Base-by-base conservation (phyloP, 2,329 filamentous ascomycete genomes). In the Bipolaris victoriae region DNA sequence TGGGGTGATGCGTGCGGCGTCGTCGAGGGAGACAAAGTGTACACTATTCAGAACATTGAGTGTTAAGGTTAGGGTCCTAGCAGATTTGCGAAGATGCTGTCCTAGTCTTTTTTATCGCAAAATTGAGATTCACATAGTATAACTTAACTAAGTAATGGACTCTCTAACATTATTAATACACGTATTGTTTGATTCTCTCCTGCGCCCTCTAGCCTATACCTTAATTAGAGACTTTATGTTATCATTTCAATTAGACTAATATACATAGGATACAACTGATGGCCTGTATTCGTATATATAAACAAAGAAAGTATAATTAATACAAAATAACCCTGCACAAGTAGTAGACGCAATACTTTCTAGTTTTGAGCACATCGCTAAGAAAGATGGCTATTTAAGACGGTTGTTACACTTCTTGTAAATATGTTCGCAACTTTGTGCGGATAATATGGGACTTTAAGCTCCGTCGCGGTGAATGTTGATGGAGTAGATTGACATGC, bases 1-100 rank as follows among this genome's bases (percentile, higher is more conserved):
- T 77, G 75, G 36, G 75, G 79, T 45, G 52, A 66, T 46, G 52
- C 52, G 22, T 69, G 59, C 37, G 60, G 64, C 55, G 74, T 81
- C 11, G 71, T 79, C 1, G 43, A 67, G 20, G 79, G 79, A 20
- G 46, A 58, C 7, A 44, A 47, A 11, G 26, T 44, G 41, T 58
- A 58, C 49, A 6, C 46, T 50, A 58, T 58, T 35, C 9, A 35
- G 29, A 47, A 47, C 5, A 54, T 58, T 24, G 20, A 51, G 18
- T 58, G 26, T 51, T 48, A 48, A 26, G 52, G 6, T 31, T 18
- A 45, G 24, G 18, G n/a, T 31, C n/a, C 41, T 31, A 31, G 24
- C 24, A 31, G 15, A 3, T n/a, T 45, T 45, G 3, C n/a, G 15
- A 16, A 45, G 41, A 45, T 18, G 24, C 7, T 18, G 15, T 45